These are phyloP conservation scores for Rhazya stricta DNA, from an alignment of 257 asterid genomes.

Conservation along the genomic window DNA sequence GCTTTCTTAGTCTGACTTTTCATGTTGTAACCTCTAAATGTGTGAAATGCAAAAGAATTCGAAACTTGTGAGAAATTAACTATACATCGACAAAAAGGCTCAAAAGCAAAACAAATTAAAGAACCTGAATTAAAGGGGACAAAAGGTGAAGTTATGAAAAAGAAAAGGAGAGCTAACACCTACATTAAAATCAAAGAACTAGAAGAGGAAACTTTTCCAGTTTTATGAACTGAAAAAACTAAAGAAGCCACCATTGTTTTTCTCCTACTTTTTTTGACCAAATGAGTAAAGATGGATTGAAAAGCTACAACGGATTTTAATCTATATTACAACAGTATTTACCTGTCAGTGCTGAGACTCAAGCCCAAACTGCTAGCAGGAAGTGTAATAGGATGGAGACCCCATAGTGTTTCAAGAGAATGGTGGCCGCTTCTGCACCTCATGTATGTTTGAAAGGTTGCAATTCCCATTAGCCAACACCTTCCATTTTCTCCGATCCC, in stretches of 20 bases:
- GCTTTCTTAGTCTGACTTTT: not conserved
- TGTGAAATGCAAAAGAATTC: constrained; percentile 3
- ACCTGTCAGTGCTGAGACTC: constrained; percentile 60
- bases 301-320: not conserved
- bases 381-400: constrained; percentile 61
- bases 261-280: not conserved
- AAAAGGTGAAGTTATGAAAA: not conserved
- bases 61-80: constrained; percentile 16
- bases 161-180: not conserved
- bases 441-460: constrained; percentile 64
- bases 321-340: not conserved
- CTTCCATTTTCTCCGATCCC: constrained; percentile 45
- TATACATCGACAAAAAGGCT: too few species aligned
- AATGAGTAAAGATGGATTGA: constrained; percentile 2
- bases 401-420: constrained; percentile 71
- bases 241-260: constrained; percentile 3
- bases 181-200: not conserved
- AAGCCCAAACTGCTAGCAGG: constrained; percentile 56
- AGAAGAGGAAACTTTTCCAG: not conserved
- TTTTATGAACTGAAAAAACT: not conserved
- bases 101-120: not conserved
- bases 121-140: constrained; percentile 6
- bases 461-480: constrained; percentile 76
- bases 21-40: not conserved
- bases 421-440: constrained; percentile 57